phyloP scores from a whole-genome alignment of 169 alveolate species.

The Eimeria falciformis region DNA sequence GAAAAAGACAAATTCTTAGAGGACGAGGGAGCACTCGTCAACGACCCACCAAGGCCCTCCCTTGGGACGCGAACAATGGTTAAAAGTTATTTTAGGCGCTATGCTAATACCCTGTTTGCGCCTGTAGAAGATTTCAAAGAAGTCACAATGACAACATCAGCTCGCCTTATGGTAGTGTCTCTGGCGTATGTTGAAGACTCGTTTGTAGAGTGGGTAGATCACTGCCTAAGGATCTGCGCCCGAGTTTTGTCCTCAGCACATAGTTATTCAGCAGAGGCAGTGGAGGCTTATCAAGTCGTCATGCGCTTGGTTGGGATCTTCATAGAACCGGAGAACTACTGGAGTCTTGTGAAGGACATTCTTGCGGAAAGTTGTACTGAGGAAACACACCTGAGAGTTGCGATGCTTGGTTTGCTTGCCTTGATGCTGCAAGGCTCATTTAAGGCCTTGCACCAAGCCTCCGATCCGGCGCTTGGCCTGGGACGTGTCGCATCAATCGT shows the following conservation, averaged over 20 bases:
- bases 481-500: constrained; percentile 38
- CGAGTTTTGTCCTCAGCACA: neutral
- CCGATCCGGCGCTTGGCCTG: constrained; percentile 30
- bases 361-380: neutral
- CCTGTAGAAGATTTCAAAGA: constrained; percentile 76
- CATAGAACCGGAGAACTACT: constrained; percentile 48
- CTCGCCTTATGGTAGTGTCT: constrained; percentile 66
- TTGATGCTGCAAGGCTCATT: constrained; percentile 59
- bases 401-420: constrained; percentile 32
- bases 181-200: constrained; percentile 74
- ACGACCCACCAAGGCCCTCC: constrained; percentile 84
- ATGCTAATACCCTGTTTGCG: constrained; percentile 80
- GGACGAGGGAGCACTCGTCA: constrained; percentile 29
- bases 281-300: constrained; percentile 13
- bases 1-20: neutral
- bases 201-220: constrained; percentile 67
- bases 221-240: constrained; percentile 29
- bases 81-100: constrained; percentile 87
- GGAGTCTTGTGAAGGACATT: constrained; percentile 28
- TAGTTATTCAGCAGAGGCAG: neutral
- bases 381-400: constrained; percentile 14
- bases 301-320: constrained; percentile 40
- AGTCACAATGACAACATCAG: constrained; percentile 53
- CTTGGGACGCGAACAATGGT: constrained; percentile 92
- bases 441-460: constrained; percentile 4